Evolutionary conservation across 2,329 filamentous ascomycete species (phyloP), one percentile per base, ranked within the genome.

Genomic region (Pseudocercospora vitis): DNA sequence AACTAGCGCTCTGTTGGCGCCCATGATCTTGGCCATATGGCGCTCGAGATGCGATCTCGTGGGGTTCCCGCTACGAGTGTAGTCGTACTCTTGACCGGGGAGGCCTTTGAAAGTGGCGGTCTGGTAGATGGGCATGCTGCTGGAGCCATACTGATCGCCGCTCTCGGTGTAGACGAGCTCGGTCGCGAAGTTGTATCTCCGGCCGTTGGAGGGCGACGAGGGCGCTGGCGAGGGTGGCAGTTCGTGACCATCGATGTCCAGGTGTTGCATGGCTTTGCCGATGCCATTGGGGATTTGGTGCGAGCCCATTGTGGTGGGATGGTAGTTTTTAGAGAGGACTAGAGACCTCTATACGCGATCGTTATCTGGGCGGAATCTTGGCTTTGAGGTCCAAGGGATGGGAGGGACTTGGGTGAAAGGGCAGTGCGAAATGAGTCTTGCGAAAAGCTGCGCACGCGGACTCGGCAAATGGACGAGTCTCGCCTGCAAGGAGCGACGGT

Each of bases 21-120:
- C 91, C 95, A 99, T 99, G 71, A 99, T 95, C 82, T 99, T 99
- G 68, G 95, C 94, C 65, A 99, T 79, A 73, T 99, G 94, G 55
- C 92, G 85, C 77, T 99, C 94, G 59, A 99, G 83, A 69, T 99
- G 94, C 28, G 92, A 95, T 61, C 94, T 84, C 54, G 94, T 99
- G 14, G 94, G 94, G 71, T 99, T 99, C 52, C 94, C 94, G 29
- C 91, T 97, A 57, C 95, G 89, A 56, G 94, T 97, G 78, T 99
- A 99, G 77, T 99, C 94, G 74, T 97, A 99, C 73, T 97, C 91
- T 68, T 83, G 78, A 63, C 84, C 88, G 56, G 89, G 90, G 8
- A 68, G 68, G 29, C 97, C 94, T 76, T 99, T 99, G 80, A 99
- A 99, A 31, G 94, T 99, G 45, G 94, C 95, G 45, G 90, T 95